Evolutionary conservation across 2,329 filamentous ascomycete species (phyloP).

Genomic region (Fusarium sp.): DNA sequence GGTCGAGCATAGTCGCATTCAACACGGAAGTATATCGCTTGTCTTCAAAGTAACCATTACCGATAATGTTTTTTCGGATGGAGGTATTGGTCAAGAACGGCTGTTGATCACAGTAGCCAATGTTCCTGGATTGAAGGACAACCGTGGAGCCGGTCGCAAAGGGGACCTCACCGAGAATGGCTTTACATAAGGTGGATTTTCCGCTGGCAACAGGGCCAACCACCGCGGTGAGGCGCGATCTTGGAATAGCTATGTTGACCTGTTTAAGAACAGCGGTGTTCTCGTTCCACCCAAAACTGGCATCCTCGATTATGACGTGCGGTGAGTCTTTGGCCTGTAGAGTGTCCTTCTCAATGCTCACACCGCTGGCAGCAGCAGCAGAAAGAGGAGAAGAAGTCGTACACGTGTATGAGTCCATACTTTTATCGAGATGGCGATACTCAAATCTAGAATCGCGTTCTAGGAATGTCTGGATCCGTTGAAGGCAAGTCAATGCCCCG

Average conservation of each 20-base stretch:
- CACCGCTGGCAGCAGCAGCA: accelerated
- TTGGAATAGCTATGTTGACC: slow-evolving; percentile 24
- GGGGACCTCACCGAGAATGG: slow-evolving; percentile 47
- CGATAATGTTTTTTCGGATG: slow-evolving; percentile 53
- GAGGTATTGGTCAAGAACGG: slow-evolving; percentile 50
- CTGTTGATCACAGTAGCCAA: slow-evolving; percentile 49
- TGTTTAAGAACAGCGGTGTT: slow-evolving; percentile 23
- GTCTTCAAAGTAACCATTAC: slow-evolving; percentile 45
- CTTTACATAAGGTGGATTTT: slow-evolving; percentile 53
- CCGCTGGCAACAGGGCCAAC: slow-evolving; percentile 51
- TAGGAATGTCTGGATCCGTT: neutral
- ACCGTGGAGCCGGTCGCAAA: slow-evolving; percentile 21
- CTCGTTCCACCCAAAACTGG: slow-evolving; percentile 37
- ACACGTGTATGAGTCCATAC: accelerated
- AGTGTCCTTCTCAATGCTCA: neutral
- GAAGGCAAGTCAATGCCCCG: neutral
- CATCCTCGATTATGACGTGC: slow-evolving; percentile 7
- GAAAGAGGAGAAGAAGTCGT: neutral
- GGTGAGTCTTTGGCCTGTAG: neutral
- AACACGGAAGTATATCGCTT: slow-evolving; percentile 48
- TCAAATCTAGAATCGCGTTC: neutral
- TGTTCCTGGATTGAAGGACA: slow-evolving; percentile 10
- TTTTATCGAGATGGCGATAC: neutral
- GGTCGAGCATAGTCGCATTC: slow-evolving; percentile 46
- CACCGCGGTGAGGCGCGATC: slow-evolving; percentile 45